Percentiles rank a stretch among this genome's conserved stretches.
Conservation (phyloP, 306 rosid genomes). For the Myrica gale region DNA sequence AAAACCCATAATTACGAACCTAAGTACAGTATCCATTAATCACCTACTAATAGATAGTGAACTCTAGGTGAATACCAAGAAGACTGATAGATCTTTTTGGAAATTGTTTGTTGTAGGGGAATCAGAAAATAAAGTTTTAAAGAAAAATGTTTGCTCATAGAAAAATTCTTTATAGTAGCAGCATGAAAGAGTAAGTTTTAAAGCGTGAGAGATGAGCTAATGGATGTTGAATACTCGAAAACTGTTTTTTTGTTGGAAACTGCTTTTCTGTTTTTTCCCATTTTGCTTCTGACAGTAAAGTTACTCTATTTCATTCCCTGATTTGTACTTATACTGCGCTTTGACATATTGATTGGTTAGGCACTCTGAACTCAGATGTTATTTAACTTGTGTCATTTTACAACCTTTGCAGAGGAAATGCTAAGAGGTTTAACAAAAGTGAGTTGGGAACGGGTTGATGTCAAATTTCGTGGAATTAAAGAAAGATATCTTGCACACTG, state of each 20-base stretch:
- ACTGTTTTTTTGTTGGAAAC: background rate
- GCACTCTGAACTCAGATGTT: background rate
- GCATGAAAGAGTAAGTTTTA: background rate
- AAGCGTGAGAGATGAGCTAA: background rate
- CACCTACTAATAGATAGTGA: background rate
- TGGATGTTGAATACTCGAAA: background rate
- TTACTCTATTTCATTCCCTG: background rate
- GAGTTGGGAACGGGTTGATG: conserved; percentile 89
- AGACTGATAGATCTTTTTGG: background rate
- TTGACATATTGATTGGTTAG: background rate
- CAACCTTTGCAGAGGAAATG: conserved; percentile 63
- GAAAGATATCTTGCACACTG: conserved; percentile 70
- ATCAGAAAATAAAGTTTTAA: too few species aligned
- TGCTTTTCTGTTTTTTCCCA: background rate
- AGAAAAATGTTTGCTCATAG: background rate
- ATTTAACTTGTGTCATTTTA: conserved; percentile 14
- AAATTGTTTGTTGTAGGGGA: too few species aligned
- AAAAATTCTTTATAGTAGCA: background rate
- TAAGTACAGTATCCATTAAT: background rate
- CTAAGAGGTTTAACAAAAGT: conserved; percentile 59
- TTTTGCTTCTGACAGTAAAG: conserved; percentile 2
- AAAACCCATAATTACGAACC: background rate
- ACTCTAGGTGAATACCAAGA: background rate
- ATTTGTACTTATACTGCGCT: background rate
- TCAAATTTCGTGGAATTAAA: conserved; percentile 59